A percentile compares a stretch with the other conserved stretches of the same genome.
Conservation (phyloP, 345 rosid species). For the Lagerstroemia speciosa region DNA sequence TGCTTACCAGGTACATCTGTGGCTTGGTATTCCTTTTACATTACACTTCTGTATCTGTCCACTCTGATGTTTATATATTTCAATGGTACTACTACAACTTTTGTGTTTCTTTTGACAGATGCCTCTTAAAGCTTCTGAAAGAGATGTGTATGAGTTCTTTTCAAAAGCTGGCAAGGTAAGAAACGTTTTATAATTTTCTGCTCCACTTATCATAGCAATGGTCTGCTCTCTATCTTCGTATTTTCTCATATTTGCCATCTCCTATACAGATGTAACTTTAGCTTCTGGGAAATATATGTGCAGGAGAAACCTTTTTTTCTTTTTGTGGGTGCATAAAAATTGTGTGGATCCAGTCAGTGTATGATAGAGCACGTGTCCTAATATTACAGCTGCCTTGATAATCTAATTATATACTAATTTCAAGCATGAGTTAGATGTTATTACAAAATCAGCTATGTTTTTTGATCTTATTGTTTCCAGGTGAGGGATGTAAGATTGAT, state of each 20-base stretch:
- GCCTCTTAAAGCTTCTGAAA: constrained; percentile 90
- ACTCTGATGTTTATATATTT: neutral
- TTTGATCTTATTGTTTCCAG: constrained; percentile 28
- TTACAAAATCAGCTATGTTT: neutral
- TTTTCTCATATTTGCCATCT: neutral
- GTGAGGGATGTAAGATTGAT: constrained; percentile 96
- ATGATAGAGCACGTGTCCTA: neutral
- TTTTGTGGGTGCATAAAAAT: neutral
- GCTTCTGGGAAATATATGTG: neutral
- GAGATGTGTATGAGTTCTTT: constrained; percentile 90
- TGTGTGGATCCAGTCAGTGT: neutral
- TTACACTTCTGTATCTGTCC: neutral
- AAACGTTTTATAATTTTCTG: neutral
- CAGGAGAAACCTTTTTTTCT: neutral
- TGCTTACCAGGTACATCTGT: constrained; percentile 68
- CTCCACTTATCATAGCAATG: neutral
- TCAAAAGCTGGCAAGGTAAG: constrained; percentile 88
- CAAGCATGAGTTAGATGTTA: neutral
- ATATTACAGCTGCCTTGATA: neutral
- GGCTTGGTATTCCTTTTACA: neutral
- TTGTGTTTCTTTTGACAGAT: constrained; percentile 34
- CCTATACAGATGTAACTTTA: neutral
- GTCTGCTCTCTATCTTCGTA: neutral
- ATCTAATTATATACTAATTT: neutral
- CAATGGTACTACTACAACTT: neutral